Base-by-base conservation (phyloP, 2,329 filamentous ascomycete genomes). In the Cladosporium oxysporum region DNA sequence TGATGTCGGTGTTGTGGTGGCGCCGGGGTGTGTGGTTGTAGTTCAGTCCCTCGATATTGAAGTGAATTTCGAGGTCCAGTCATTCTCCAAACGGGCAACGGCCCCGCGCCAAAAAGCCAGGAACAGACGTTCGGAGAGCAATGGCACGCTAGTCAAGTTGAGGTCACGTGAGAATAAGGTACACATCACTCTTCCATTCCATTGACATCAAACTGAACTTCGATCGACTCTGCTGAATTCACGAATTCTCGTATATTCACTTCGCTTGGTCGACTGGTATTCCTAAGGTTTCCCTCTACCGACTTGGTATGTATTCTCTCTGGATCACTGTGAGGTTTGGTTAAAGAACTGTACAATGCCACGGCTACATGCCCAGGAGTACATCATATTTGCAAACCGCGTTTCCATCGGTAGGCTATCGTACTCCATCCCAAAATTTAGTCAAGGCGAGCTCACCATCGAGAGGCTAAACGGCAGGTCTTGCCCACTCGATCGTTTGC, bases 41-140 rank as follows among this genome's bases (percentile, higher is more conserved):
- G 52, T 33, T 52, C 18, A 31, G 8, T 31, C 52, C 14, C 52
- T 28, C 50, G 14, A 55, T 55, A 21, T 55, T 31, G 52, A 55
- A 55, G 41, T 47, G 52, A 55, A 55, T 47, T 47, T 47, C 41
- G 41, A 47, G 41, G 50, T 53, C 50, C 26, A 53, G 26, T 53
- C 50, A 53, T 53, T 33, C 52, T 55, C 52, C 52, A 55, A 55
- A 55, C 52, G 52, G 52, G 28, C 52, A 55, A 33, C 52, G 28
- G 52, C 52, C 52, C 52, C 52, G 52, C 52, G 29, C 29, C 18
- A 55, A 29, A 31, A 31, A 31, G 28, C 49, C 23, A 55, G 28
- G 28, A n/a, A 55, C 52, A 33, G n/a, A 31, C 52, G 52, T 55
- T 33, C 50, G 29, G 16, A 52, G 21, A 23, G 49, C 49, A 50